These are phyloP conservation scores for Flueggea neowawraea DNA, from an alignment of 441 rosid genomes.

Conservation along the genomic window DNA sequence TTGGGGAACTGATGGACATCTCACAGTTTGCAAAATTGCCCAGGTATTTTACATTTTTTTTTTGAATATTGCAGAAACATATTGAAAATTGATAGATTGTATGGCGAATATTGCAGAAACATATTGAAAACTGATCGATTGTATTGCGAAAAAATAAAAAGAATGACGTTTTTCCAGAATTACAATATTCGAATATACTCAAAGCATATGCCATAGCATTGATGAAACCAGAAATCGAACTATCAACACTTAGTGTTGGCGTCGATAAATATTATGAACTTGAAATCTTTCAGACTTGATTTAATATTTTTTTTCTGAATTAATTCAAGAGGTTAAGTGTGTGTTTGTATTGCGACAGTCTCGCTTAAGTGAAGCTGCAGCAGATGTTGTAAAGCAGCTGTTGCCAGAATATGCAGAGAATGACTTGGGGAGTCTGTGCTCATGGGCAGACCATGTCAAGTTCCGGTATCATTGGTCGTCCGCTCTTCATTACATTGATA, in stretches of 20 bases:
- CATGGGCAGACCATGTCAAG: constrained; percentile 55
- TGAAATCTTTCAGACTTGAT: too few relatives aligned
- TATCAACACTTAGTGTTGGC: too few relatives aligned
- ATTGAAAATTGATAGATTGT: too few relatives aligned
- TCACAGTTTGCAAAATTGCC: constrained; percentile 61
- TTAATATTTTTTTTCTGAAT: too few relatives aligned
- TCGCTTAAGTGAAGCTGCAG: constrained; percentile 43
- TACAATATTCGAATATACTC: too few relatives aligned
- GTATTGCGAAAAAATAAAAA: too few relatives aligned
- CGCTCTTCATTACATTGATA: constrained; percentile 52
- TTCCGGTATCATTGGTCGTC: constrained; percentile 59
- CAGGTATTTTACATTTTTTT: constrained; percentile 36
- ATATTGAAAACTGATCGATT: too few relatives aligned
- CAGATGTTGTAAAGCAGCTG: constrained; percentile 38
- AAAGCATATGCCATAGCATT: too few relatives aligned
- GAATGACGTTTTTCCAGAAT: too few relatives aligned
- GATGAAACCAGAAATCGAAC: too few relatives aligned
- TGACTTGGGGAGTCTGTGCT: constrained; percentile 43
- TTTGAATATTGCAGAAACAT: not conserved
- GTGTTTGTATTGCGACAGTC: constrained; percentile 26
- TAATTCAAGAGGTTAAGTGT: not conserved
- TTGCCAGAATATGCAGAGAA: constrained; percentile 42
- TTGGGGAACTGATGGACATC: constrained; percentile 81
- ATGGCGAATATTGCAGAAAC: not conserved
- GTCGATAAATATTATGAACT: too few relatives aligned